Percentiles rank a stretch among this genome's conserved stretches.
Conservation (phyloP, 768 basidiomycete genomes). For the Ramaria rubella region DNA sequence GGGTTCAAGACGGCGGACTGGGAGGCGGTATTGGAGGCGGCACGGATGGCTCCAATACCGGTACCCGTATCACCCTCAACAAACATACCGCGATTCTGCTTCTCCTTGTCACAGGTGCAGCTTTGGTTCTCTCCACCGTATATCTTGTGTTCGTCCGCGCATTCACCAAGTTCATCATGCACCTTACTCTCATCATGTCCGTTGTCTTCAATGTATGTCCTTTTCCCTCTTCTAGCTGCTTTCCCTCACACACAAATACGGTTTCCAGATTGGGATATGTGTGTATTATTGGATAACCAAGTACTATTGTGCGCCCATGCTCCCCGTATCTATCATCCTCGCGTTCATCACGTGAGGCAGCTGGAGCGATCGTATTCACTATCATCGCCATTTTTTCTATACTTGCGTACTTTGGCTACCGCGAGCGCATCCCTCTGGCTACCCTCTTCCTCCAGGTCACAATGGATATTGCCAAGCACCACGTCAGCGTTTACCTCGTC, state of each 20-base stretch:
- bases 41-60: constrained; percentile 36
- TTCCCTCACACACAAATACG: constrained; percentile 16
- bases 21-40: constrained; percentile 60
- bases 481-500: constrained; percentile 73
- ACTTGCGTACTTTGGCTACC: constrained; percentile 66
- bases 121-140: constrained; percentile 53
- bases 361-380: constrained; percentile 80
- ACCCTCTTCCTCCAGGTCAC: constrained; percentile 73
- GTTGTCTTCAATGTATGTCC: constrained; percentile 52
- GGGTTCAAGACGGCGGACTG: constrained; percentile 56
- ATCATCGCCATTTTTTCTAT: constrained; percentile 71
- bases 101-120: constrained; percentile 63
- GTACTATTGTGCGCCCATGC: constrained; percentile 51
- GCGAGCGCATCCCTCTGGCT: constrained; percentile 70
- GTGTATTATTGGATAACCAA: constrained; percentile 68
- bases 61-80: constrained; percentile 59
- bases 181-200: constrained; percentile 60
- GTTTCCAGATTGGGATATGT: constrained; percentile 55
- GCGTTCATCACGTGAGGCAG: constrained; percentile 30
- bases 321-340: background rate
- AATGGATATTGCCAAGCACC: constrained; percentile 81
- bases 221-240: constrained; percentile 14
- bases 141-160: constrained; percentile 67
- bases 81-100: constrained; percentile 70
- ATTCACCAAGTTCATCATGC: constrained; percentile 73